Percentiles rank a stretch among this genome's conserved stretches.
Conservation (phyloP, 2,329 filamentous ascomycete genomes). For the Triangularia setosa region DNA sequence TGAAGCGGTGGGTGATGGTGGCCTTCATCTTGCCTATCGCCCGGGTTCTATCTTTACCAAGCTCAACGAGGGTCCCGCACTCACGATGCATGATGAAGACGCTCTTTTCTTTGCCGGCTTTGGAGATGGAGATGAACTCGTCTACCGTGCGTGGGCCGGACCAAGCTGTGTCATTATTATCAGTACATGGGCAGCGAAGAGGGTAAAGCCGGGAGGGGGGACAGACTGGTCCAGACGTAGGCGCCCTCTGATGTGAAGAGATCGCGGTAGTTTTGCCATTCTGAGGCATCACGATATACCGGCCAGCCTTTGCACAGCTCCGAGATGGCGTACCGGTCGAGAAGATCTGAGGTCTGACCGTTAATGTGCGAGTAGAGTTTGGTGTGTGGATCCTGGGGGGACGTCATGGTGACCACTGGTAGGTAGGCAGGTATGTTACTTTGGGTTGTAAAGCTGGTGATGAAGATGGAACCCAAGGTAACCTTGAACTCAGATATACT, state of each 20-base stretch:
- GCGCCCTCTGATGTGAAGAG: constrained; percentile 44
- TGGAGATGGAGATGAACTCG: constrained; percentile 47
- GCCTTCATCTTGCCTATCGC: constrained; percentile 53
- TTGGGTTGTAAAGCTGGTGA: background rate
- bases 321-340: constrained; percentile 43
- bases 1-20: constrained; percentile 50
- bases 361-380: constrained; percentile 43
- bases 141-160: constrained; percentile 40
- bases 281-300: constrained; percentile 49
- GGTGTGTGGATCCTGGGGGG: constrained; percentile 31
- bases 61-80: constrained; percentile 45
- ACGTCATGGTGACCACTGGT: constrained; percentile 26
- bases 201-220: background rate
- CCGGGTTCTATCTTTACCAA: constrained; percentile 36
- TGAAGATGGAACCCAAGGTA: background rate
- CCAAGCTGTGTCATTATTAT: constrained; percentile 38
- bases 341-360: constrained; percentile 37
- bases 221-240: constrained; percentile 48
- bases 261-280: constrained; percentile 50
- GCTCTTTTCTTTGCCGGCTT: constrained; percentile 46
- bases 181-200: background rate
- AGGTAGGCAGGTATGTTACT: background rate
- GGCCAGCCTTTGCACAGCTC: constrained; percentile 54
- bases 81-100: constrained; percentile 57
- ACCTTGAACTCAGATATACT: background rate